Evolutionary conservation across 352 stramenopile species (phyloP).

Genomic region (Phytophthora pluvialis): DNA sequence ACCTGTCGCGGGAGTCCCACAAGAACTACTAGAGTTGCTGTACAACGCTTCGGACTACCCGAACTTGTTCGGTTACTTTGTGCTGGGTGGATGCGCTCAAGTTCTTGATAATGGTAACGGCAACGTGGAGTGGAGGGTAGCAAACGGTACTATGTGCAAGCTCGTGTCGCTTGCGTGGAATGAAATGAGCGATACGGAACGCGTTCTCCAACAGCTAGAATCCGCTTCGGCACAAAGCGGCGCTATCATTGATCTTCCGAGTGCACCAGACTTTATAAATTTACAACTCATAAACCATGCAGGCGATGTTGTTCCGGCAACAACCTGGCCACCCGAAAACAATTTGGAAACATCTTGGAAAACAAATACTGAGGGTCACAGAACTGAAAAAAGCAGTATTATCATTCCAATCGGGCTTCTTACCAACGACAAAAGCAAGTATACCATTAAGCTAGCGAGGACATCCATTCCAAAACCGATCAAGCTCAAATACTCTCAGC

Average conservation of each 20-base stretch:
- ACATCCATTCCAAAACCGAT: too few species aligned
- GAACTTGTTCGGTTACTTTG: background rate
- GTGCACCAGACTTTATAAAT: background rate
- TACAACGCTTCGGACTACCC: background rate
- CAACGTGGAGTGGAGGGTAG: background rate
- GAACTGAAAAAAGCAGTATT: too few species aligned
- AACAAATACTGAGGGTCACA: too few species aligned
- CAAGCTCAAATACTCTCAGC: too few species aligned
- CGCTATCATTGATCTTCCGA: background rate
- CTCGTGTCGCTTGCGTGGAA: background rate
- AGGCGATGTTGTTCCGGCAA: background rate
- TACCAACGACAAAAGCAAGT: too few species aligned
- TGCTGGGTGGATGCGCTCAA: background rate
- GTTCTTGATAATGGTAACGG: background rate
- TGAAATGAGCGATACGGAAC: background rate
- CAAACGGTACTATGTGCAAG: background rate
- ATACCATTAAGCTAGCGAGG: too few species aligned
- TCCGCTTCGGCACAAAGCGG: background rate
- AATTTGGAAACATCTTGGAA: too few species aligned
- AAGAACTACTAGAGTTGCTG: background rate
- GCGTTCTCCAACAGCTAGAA: background rate
- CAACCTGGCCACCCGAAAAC: too few species aligned
- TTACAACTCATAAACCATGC: background rate
- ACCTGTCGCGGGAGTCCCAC: background rate
- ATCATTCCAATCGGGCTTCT: too few species aligned